phyloP scores from a whole-genome alignment of 1,284 basidiomycete genomes.

The Rhodotorula sp. region DNA sequence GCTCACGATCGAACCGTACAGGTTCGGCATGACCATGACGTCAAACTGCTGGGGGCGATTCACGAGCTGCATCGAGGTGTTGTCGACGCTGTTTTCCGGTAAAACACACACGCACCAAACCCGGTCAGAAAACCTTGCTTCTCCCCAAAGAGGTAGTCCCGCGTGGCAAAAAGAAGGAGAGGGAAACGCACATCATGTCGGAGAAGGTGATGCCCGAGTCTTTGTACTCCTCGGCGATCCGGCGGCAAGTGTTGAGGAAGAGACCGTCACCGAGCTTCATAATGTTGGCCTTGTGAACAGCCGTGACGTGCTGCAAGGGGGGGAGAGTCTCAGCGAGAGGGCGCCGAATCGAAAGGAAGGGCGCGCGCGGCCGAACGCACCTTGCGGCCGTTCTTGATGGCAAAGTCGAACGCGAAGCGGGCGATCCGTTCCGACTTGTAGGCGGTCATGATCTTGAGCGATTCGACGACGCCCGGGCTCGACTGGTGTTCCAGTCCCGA shows the following conservation, averaged over 20 bases:
- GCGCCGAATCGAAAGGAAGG: not conserved
- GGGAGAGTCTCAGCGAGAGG: not conserved
- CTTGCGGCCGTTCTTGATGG: constrained; percentile 97
- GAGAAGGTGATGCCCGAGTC: constrained; percentile 87
- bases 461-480: constrained; percentile 98
- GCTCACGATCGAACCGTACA: constrained; percentile 92
- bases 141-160: constrained; percentile 1
- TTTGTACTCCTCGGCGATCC: constrained; percentile 90
- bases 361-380: constrained; percentile 51
- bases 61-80: constrained; percentile 43
- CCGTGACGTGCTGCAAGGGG: constrained; percentile 85
- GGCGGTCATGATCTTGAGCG: constrained; percentile 93
- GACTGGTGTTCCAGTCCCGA: constrained; percentile 95
- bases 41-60: constrained; percentile 73
- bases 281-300: constrained; percentile 99
- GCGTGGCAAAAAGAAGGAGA: not conserved
- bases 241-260: constrained; percentile 97
- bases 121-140: not conserved
- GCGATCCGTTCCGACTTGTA: constrained; percentile 95
- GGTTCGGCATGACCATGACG: constrained; percentile 97
- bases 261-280: constrained; percentile 99
- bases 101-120: no score
- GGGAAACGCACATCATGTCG: constrained; percentile 84
- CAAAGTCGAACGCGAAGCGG: constrained; percentile 98
- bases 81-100: constrained; percentile 40